Evolutionary conservation across 352 stramenopile species (phyloP), one percentile per base, ranked within the genome.

Genomic region (Globisporangium lucens): DNA sequence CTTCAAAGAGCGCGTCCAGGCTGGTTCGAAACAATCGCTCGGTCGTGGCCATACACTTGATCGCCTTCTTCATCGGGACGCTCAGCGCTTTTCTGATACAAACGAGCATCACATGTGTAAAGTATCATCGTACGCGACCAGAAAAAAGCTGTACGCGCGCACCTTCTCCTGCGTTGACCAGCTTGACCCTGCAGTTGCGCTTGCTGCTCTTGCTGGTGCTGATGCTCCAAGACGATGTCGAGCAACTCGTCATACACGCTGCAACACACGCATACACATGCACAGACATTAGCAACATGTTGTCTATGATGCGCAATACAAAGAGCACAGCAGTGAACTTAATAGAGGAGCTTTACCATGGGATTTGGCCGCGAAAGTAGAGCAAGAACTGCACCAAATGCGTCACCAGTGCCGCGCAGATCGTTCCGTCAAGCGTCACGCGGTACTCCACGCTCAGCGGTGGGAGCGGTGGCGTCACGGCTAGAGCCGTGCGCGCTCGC

Each of bases 351-450:
- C 7, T 27, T 63, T 66, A 92, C 84, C 79, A 88, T 47, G 82
- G 84, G 57, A 89, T 83, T 69, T 92, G 84, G 0, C 80, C 80
- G 55, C 84, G 82, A 60, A 89, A 77, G 58, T 81, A 92, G 27
- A 92, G 74, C 64, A 90, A 56, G 63, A 85, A 87, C 58, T 89
- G 77, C 43, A 79, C 65, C 20, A 89, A 66, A 12, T 77, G 68
- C 43, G 46, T 49, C 55, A 73, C 65, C 60, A 92, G 80, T 24
- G 36, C 63, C 24, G 67, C 79, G 59, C 78, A 71, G 33, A 85
- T 58, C 41, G 75, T 75, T 41, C 72, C 70, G 57, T 90, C 77
- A 35, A 90, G 67, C 51, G 73, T 17, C 55, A 79, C 76, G 30
- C 74, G 74, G 75, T 81, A 90, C 47, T 66, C 71, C 17, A 88